Conservation (phyloP, 106 monocot genomes). For the Platanthera guangdongensis region DNA sequence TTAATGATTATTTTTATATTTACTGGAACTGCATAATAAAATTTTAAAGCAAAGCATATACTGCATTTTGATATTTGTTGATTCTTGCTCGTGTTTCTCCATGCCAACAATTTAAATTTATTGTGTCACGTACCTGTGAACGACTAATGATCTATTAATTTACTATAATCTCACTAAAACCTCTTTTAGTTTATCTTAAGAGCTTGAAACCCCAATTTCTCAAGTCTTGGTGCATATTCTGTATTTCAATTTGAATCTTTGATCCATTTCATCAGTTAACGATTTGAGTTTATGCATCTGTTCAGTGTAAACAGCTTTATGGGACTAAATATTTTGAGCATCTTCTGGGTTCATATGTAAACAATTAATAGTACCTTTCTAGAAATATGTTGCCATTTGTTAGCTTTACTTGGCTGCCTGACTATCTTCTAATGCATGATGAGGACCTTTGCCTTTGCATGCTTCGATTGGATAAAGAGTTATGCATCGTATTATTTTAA, state of each 20-base stretch:
- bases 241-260: neutral
- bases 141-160: too few relatives aligned
- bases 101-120: too few relatives aligned
- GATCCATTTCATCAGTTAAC: neutral
- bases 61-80: too few relatives aligned
- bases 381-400: neutral
- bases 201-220: neutral
- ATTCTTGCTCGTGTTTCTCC: too few relatives aligned
- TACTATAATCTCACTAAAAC: too few relatives aligned
- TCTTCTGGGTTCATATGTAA: neutral
- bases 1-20: too few relatives aligned
- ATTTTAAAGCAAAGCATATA: neutral
- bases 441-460: neutral
- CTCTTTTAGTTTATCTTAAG: too few relatives aligned
- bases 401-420: neutral
- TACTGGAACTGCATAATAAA: too few relatives aligned
- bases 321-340: neutral
- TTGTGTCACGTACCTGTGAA: too few relatives aligned
- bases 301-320: neutral
- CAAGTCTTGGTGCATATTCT: neutral
- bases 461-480: neutral
- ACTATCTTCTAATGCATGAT: neutral
- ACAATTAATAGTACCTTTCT: neutral
- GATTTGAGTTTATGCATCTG: neutral
- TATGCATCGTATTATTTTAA: neutral